Percentiles rank a stretch among this genome's conserved stretches.
Conservation (phyloP, 1,284 basidiomycete genomes). For the Entoloma clypeatum region DNA sequence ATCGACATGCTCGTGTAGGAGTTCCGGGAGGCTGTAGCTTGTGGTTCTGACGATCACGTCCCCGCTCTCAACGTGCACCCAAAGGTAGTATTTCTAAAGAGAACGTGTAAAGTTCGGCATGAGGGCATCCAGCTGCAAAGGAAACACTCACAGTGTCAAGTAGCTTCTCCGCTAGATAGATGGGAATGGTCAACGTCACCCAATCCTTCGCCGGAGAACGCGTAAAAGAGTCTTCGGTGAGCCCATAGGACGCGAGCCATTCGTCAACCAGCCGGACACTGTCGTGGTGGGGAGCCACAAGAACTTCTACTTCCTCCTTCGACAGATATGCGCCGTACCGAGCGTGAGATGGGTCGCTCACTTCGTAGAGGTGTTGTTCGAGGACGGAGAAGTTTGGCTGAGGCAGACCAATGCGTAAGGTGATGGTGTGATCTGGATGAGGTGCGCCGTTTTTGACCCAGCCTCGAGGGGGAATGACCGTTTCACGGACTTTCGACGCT, state of each 20-base stretch:
- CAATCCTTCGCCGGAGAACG: constrained; percentile 67
- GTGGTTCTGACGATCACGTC: constrained; percentile 62
- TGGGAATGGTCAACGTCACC: constrained; percentile 57
- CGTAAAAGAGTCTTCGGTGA: constrained; percentile 41
- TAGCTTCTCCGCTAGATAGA: constrained; percentile 62
- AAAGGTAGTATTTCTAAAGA: constrained; percentile 57
- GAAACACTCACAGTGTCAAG: constrained; percentile 57
- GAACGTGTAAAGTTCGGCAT: not conserved
- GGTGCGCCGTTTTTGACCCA: constrained; percentile 47
- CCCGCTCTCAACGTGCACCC: constrained; percentile 50
- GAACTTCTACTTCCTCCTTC: constrained; percentile 56
- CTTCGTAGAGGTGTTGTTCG: constrained; percentile 60
- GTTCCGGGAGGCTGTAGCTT: constrained; percentile 62
- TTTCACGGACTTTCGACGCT: constrained; percentile 32
- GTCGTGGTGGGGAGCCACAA: constrained; percentile 55
- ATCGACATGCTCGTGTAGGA: constrained; percentile 62
- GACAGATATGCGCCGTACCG: constrained; percentile 68
- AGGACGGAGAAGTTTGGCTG: constrained; percentile 58
- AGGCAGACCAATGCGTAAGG: constrained; percentile 61
- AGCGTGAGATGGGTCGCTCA: constrained; percentile 60
- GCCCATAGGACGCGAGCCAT: constrained; percentile 59
- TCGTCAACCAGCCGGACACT: constrained; percentile 51
- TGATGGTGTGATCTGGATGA: constrained; percentile 45
- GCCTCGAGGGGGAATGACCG: constrained; percentile 42
- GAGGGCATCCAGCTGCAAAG: constrained; percentile 23